phyloP scores from a whole-genome alignment of 2,329 filamentous ascomycete genomes.

The Ustilaginoidea virens region DNA sequence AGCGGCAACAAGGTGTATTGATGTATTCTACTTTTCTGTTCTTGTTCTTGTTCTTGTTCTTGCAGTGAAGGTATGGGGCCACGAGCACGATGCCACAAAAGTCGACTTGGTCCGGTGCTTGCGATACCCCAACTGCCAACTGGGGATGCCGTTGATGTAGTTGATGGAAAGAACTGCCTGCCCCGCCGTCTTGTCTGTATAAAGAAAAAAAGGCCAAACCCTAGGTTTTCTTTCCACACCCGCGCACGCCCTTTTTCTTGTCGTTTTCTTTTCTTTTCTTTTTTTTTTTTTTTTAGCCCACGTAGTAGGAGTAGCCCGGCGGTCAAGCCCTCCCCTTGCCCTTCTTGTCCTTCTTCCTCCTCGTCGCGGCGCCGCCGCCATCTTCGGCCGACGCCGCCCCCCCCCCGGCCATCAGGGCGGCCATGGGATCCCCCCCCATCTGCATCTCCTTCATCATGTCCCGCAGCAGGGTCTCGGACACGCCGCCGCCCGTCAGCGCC shows the following conservation, averaged over 20 bases:
- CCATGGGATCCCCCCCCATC: conserved; percentile 29
- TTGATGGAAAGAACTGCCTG: no score
- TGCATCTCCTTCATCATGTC: conserved; percentile 95
- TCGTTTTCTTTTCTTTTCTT: neutral
- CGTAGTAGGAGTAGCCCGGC: no score
- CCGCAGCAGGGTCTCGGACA: conserved; percentile 86
- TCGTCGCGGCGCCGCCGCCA: conserved; percentile 15
- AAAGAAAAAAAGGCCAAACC: neutral
- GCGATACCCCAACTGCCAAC: no score
- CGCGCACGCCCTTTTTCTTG: neutral
- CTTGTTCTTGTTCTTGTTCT: no score
- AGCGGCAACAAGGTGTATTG: no score
- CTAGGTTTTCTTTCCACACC: no score
- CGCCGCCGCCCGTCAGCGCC: conserved; percentile 81
- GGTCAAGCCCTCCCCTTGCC: conserved; percentile 21
- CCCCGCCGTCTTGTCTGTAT: no score
- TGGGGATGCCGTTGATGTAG: no score
- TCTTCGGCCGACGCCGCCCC: conserved; percentile 7
- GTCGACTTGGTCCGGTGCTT: no score
- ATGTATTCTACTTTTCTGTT: no score
- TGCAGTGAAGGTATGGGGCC: no score
- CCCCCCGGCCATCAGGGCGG: conserved; percentile 20
- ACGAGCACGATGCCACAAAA: no score
- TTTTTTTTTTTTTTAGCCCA: neutral
- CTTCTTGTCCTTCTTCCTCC: conserved; percentile 36